Conservation (phyloP, 2,329 filamentous ascomycete genomes). For the Alternaria ventricosa region DNA sequence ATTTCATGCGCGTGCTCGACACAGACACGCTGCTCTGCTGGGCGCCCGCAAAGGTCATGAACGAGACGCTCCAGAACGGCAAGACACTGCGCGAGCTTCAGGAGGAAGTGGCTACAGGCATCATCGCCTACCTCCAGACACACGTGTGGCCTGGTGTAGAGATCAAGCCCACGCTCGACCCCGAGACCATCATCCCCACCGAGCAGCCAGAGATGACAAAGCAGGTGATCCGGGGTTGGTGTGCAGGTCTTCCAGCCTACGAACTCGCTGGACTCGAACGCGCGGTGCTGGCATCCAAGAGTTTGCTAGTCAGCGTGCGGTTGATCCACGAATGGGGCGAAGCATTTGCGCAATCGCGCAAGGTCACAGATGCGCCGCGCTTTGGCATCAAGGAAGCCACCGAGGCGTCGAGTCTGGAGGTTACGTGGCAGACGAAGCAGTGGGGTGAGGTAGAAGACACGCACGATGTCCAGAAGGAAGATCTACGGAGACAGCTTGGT, state of each 20-base stretch:
- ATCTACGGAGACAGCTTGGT: constrained; percentile 84
- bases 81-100: constrained; percentile 75
- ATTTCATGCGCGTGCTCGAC: constrained; percentile 83
- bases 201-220: constrained; percentile 76
- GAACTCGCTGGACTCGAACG: constrained; percentile 89
- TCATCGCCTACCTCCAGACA: constrained; percentile 73
- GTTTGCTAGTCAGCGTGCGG: constrained; percentile 76
- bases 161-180: constrained; percentile 81
- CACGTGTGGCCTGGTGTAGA: constrained; percentile 84
- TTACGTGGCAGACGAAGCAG: constrained; percentile 84
- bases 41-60: constrained; percentile 65
- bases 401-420: constrained; percentile 78
- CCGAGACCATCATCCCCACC: constrained; percentile 76
- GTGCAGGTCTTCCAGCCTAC: constrained; percentile 73
- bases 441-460: constrained; percentile 99
- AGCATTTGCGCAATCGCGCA: constrained; percentile 64
- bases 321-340: constrained; percentile 88
- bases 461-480: constrained; percentile 94
- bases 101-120: constrained; percentile 69
- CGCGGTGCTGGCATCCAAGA: constrained; percentile 84
- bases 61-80: constrained; percentile 53
- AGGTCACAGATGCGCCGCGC: constrained; percentile 43
- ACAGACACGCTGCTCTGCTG: constrained; percentile 95
- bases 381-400: constrained; percentile 88
- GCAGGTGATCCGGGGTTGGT: constrained; percentile 79